Conservation (phyloP, 345 rosid genomes). For the Acer campestre region DNA sequence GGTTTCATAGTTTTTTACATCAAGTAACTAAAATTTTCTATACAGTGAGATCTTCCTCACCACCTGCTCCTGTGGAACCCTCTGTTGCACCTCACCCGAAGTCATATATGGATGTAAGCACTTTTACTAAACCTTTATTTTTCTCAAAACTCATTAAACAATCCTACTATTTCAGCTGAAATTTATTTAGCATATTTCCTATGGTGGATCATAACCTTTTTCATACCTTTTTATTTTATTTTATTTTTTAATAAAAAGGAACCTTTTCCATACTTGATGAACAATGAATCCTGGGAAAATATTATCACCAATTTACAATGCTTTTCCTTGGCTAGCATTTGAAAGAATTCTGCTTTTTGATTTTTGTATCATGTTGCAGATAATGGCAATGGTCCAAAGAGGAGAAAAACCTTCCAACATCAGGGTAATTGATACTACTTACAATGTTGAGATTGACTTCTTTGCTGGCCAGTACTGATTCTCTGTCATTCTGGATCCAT, state of each 20-base stretch:
- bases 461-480: slow-evolving; percentile 22
- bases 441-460: slow-evolving; percentile 19
- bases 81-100: slow-evolving; percentile 75
- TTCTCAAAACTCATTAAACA: background rate
- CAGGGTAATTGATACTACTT: slow-evolving; percentile 47
- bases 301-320: background rate
- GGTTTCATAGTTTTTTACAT: slow-evolving; percentile 12
- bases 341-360: slow-evolving; percentile 5
- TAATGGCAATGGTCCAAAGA: slow-evolving; percentile 91
- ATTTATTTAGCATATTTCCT: background rate
- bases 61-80: slow-evolving; percentile 56
- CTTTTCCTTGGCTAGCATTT: slow-evolving; percentile 6
- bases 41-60: slow-evolving; percentile 81
- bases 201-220: background rate
- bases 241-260: too few species aligned
- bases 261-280: background rate
- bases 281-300: background rate
- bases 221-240: background rate
- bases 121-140: background rate
- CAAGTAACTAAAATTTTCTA: slow-evolving; percentile 28
- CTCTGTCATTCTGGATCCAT: slow-evolving; percentile 23
- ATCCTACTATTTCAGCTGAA: background rate
- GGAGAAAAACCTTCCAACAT: slow-evolving; percentile 94
- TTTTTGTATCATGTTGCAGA: slow-evolving; percentile 45
- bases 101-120: slow-evolving; percentile 89